Base-by-base conservation (phyloP, 495 filamentous ascomycete genomes). In the Endocarpon pusillum region DNA sequence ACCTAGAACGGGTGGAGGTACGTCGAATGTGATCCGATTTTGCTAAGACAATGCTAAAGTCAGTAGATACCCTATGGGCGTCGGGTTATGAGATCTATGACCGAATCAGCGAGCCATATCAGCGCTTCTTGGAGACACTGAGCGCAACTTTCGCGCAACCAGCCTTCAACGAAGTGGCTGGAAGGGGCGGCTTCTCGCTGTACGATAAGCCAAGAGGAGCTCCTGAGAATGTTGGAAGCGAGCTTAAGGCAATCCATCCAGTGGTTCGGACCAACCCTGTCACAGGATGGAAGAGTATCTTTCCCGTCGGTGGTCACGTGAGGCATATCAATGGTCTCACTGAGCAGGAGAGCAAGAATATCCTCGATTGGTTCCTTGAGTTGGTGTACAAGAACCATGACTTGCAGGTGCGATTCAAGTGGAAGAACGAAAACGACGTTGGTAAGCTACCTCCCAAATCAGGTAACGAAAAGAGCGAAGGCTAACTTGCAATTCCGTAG, bases 271-370 rank as follows among this genome's bases (percentile, higher is more conserved):
- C 78, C 17, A 78, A 83, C 49, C 77, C 79, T 0, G 73, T 84
- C 0, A 82, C 79, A 0, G 80, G 80, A 2, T 85, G 80, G 78
- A 81, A 81, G 49, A 63, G 54, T 3, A 56, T 87, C 10, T 85
- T 73, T 44, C 73, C 67, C 1, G 64, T 75, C 18, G 73, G 73
- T 28, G 61, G 61, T 9, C 74, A 79, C 53, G 59, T 71, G 1
- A 52, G 67, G 42, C 48, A 61, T 6, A 76, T 85, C 54, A 70
- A 83, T 49, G 81, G 66, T 3, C 44, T 60, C 7, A 54, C 42
- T 15, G 41, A 47, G 18, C 43, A 45, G 14, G 57, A 60, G 28
- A 56, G 52, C 7, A 49, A 53, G 32, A 42, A 55, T 17, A 49
- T 77, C 21, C 49, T 81, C 8, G 50, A 69, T 28, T 69, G 66